Percentiles rank a stretch among this genome's conserved stretches.
Conservation (phyloP, 2,329 filamentous ascomycete species). For the Paecilomyces formosus region DNA sequence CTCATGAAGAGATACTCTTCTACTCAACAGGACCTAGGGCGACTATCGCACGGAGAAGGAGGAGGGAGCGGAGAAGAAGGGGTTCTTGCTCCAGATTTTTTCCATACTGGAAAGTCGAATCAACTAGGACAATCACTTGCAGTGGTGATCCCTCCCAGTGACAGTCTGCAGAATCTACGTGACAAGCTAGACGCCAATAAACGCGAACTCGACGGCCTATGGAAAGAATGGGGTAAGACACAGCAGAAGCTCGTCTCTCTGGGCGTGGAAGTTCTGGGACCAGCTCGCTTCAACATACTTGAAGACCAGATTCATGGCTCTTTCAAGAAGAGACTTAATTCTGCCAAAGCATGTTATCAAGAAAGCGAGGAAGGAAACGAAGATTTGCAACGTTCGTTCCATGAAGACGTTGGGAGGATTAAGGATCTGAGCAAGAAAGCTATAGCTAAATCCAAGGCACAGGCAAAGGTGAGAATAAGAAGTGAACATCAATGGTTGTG, state of each 20-base stretch:
- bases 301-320: background rate
- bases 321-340: background rate
- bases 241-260: constrained; percentile 13
- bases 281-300: background rate
- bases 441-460: constrained; percentile 5
- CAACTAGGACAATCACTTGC: background rate
- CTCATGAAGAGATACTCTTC: background rate
- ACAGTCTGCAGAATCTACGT: background rate
- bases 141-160: background rate
- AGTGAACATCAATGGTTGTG: background rate
- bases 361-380: background rate
- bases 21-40: background rate
- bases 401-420: constrained; percentile 4
- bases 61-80: too few relatives aligned
- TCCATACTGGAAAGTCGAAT: background rate
- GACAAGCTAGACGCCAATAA: background rate
- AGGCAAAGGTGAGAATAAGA: constrained; percentile 9
- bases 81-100: background rate
- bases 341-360: background rate
- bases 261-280: constrained; percentile 10
- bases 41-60: too few relatives aligned
- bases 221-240: constrained; percentile 13
- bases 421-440: constrained; percentile 2
- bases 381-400: background rate
- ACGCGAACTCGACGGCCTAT: constrained; percentile 7